These are phyloP conservation scores for Apiospora phragmitis DNA, from an alignment of 2,329 filamentous ascomycete genomes.

Conservation along the genomic window DNA sequence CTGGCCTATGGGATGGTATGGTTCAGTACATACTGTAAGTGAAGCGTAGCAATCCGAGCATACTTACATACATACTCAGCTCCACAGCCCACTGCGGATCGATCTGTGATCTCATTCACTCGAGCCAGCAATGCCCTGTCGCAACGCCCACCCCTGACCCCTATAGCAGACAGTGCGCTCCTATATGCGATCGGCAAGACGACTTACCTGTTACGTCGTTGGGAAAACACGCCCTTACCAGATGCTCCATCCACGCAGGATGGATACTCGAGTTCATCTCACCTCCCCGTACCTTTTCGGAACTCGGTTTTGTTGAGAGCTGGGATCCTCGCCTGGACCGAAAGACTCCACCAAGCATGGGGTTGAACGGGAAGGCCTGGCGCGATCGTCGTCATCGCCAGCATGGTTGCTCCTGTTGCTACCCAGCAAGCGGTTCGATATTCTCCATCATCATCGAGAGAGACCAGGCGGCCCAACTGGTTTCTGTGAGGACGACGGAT, in stretches of 20 bases:
- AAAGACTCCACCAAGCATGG: not conserved
- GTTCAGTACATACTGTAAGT: not conserved
- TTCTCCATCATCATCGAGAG: not conserved
- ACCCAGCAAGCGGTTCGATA: not conserved
- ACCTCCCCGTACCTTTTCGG: slow-evolving; percentile 3
- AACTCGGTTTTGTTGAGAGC: slow-evolving; percentile 1
- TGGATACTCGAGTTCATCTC: not conserved
- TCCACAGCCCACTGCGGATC: not conserved
- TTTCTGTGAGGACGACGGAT: not conserved
- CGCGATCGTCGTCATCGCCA: not conserved
- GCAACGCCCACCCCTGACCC: not conserved
- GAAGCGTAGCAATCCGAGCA: too few relatives aligned
- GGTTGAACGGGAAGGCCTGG: slow-evolving; percentile 2
- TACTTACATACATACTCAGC: not conserved
- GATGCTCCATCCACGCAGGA: not conserved
- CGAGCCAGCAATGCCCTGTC: not conserved
- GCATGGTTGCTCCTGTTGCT: not conserved
- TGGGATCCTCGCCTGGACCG: not conserved
- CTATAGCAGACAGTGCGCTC: not conserved
- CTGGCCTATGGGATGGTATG: too few relatives aligned
- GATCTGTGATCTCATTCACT: slow-evolving; percentile 6
- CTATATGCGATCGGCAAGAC: not conserved
- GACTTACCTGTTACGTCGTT: slow-evolving; percentile 3
- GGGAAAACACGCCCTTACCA: not conserved
- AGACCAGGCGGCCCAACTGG: not conserved